These are phyloP conservation scores for Withania somnifera DNA, from an alignment of 305 asterid genomes.

Conservation along the genomic window DNA sequence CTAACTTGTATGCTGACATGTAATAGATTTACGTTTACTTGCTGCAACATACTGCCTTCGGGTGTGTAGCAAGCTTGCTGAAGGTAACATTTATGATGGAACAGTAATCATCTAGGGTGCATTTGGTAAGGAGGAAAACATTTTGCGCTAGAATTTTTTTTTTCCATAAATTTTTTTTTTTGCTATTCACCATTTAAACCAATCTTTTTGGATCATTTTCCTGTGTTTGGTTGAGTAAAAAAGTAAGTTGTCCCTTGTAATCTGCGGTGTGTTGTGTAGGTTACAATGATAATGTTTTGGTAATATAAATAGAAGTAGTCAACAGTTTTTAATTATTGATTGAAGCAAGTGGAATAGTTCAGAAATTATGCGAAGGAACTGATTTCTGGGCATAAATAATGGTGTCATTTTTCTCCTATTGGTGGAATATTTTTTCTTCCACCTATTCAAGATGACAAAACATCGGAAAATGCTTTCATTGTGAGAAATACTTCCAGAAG, in stretches of 20 bases:
- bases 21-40: background rate
- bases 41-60: background rate
- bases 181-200: background rate
- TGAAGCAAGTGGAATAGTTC: background rate
- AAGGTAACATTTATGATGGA: background rate
- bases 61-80: background rate
- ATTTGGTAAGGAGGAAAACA: background rate
- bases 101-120: background rate
- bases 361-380: background rate
- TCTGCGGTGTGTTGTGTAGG: background rate
- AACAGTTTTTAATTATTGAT: background rate
- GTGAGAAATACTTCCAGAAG: background rate
- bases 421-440: background rate
- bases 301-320: background rate
- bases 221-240: background rate
- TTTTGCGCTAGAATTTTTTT: background rate
- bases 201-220: background rate
- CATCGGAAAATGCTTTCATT: background rate
- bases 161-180: background rate
- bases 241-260: background rate
- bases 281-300: background rate
- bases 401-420: background rate
- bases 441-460: background rate
- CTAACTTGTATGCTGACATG: background rate
- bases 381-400: background rate